Evolutionary conservation across 2,329 filamentous ascomycete species (phyloP).

Genomic region (Epichloe scottii): DNA sequence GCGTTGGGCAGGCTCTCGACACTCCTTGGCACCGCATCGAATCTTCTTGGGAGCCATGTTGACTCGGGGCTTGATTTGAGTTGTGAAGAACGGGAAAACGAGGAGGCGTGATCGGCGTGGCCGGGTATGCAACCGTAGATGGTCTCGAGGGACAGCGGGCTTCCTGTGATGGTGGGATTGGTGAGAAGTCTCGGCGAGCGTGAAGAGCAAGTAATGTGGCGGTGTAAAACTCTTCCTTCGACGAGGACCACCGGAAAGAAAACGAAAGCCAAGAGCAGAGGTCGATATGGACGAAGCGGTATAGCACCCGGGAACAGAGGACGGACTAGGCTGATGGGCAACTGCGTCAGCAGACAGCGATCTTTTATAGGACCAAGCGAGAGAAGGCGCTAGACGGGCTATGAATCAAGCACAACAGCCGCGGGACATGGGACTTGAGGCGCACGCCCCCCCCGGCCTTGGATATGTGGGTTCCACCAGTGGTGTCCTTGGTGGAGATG

Average conservation of each 20-base stretch:
- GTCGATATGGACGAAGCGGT: background rate
- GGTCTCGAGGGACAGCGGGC: background rate
- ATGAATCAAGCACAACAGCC: constrained; percentile 4
- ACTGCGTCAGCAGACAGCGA: constrained; percentile 7
- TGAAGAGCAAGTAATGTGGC: background rate
- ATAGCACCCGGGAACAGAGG: background rate
- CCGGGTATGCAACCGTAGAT: background rate
- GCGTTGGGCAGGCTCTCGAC: constrained; percentile 74
- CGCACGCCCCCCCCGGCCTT: constrained; percentile 1
- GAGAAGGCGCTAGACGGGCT: constrained; percentile 3
- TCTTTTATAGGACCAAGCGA: constrained; percentile 6
- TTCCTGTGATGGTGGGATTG: background rate
- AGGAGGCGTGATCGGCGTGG: background rate
- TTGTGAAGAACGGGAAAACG: background rate
- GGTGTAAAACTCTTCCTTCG: background rate
- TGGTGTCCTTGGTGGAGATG: constrained; percentile 1
- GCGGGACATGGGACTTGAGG: background rate
- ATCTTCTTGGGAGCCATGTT: constrained; percentile 62
- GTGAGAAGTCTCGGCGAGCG: background rate
- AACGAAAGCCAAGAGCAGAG: background rate
- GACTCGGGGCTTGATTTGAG: constrained; percentile 4
- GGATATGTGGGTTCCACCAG: background rate
- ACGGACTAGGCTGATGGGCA: constrained; percentile 3
- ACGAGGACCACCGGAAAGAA: background rate
- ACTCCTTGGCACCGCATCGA: constrained; percentile 80